A percentile compares a stretch with the other conserved stretches of the same genome.
phyloP scores from a whole-genome alignment of 257 asterid genomes.

The Solanum appendiculatum region DNA sequence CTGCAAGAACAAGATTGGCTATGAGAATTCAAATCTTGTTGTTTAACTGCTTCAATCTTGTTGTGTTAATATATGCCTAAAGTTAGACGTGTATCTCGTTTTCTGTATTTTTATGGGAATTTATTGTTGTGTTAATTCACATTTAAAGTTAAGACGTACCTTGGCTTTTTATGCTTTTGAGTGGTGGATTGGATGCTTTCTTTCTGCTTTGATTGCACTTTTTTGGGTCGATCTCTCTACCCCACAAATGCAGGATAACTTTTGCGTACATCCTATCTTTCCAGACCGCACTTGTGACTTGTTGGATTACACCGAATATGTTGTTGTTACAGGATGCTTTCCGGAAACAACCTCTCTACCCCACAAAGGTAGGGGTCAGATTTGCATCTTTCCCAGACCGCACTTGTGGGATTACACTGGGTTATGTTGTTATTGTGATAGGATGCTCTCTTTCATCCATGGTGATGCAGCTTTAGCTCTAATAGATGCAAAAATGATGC shows the following conservation, averaged over 20 bases:
- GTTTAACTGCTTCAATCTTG: background rate
- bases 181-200: background rate
- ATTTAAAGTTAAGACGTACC: background rate
- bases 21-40: constrained; percentile 13
- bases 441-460: background rate
- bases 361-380: background rate
- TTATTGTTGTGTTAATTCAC: background rate
- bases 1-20: constrained; percentile 91
- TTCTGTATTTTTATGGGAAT: background rate
- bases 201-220: background rate
- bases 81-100: background rate
- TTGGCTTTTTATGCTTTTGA: background rate
- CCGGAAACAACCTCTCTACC: background rate
- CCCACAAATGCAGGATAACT: background rate
- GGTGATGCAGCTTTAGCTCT: background rate
- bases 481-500: background rate
- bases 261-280: rapidly evolving
- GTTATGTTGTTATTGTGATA: background rate
- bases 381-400: background rate
- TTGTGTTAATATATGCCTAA: background rate
- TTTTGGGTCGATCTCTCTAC: background rate
- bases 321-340: background rate
- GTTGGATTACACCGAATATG: background rate
- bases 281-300: background rate
- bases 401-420: background rate